These are phyloP conservation scores for Oryza meyeriana DNA, from an alignment of 176 grass and related monocot genomes.

Conservation along the genomic window DNA sequence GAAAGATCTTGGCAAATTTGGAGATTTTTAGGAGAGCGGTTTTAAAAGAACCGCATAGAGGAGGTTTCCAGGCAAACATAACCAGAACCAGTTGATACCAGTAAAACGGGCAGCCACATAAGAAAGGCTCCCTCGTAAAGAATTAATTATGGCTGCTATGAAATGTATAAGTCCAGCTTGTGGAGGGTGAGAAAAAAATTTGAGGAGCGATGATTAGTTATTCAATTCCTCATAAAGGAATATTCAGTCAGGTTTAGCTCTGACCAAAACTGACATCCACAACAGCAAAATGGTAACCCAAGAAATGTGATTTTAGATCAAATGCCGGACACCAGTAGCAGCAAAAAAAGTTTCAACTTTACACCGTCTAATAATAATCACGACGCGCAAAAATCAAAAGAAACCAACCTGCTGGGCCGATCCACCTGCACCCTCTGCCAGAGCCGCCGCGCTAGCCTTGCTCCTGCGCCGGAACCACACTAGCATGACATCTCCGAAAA, in stretches of 20 bases:
- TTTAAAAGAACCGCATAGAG: background rate
- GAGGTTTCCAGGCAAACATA: background rate
- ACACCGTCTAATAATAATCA: background rate
- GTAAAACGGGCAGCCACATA: background rate
- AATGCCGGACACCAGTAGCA: background rate
- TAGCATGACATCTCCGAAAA: background rate
- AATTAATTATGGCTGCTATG: background rate
- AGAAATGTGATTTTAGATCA: background rate
- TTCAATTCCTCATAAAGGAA: background rate
- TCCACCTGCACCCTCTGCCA: background rate
- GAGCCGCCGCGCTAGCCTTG: background rate
- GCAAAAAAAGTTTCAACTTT: background rate
- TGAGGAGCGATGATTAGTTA: background rate
- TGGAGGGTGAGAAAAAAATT: background rate
- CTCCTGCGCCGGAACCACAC: conserved; percentile 23
- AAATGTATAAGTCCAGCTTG: background rate
- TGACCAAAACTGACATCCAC: background rate
- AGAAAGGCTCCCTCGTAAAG: background rate
- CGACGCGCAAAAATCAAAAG: background rate
- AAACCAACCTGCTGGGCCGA: background rate
- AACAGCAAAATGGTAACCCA: background rate
- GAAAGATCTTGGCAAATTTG: background rate
- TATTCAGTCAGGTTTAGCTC: background rate
- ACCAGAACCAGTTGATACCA: background rate
- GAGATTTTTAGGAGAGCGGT: background rate